phyloP scores from a whole-genome alignment of 1,139 yeast genomes.

The Geotrichum australiense region DNA sequence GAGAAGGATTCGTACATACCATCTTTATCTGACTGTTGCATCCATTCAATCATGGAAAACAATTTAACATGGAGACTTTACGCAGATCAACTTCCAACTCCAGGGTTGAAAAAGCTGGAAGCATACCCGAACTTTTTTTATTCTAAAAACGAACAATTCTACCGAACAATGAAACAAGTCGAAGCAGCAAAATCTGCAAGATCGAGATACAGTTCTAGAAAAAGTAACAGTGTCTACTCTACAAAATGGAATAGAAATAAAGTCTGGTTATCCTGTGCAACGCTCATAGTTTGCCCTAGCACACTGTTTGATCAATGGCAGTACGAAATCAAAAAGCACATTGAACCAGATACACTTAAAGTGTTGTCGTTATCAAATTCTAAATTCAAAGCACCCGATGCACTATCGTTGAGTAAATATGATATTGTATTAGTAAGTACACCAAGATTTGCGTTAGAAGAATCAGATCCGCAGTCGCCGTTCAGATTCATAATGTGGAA shows the following conservation, averaged over 20 bases:
- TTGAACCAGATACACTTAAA: conserved; percentile 28
- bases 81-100: conserved; percentile 36
- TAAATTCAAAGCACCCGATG: conserved; percentile 25
- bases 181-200: conserved; percentile 12
- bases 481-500: conserved; percentile 48
- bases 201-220: conserved; percentile 21
- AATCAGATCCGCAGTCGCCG: conserved; percentile 10
- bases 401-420: conserved; percentile 37
- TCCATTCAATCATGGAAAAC: conserved; percentile 37
- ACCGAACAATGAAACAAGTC: conserved; percentile 28
- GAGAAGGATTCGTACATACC: conserved; percentile 20
- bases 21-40: conserved; percentile 40
- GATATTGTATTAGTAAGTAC: conserved; percentile 51
- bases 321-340: conserved; percentile 51
- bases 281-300: conserved; percentile 60
- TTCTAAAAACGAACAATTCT: conserved; percentile 7
- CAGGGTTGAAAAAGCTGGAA: conserved; percentile 32
- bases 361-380: conserved; percentile 7
- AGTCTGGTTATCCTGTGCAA: conserved; percentile 45
- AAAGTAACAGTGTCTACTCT: conserved; percentile 19
- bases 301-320: conserved; percentile 62
- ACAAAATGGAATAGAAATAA: conserved; percentile 25
- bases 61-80: conserved; percentile 56
- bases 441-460: conserved; percentile 40
- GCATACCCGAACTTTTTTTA: conserved; percentile 9